Base-by-base conservation (phyloP, 257 asterid species). In the Prunella vulgaris region DNA sequence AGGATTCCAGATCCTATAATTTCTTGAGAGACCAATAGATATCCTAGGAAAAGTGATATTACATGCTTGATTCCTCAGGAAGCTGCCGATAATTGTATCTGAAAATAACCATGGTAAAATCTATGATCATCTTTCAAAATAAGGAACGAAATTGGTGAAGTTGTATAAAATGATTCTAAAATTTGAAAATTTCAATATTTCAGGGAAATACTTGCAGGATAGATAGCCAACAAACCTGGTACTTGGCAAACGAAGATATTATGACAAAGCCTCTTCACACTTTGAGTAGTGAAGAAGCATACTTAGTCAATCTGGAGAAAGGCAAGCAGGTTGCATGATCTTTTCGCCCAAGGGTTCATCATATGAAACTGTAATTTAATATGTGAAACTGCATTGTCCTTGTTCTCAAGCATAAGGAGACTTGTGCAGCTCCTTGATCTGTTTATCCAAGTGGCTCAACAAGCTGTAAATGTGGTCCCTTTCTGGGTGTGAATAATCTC, bases 401-500 rank as follows among this genome's bases (percentile, higher is more conserved):
- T 58, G 57, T 22, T 74, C 21, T 69, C 72, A 77, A 33, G 66
- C 28, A 46, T 60, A 40, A 65, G 73, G 60, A 69, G 71, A 32
- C 60, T 78, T 68, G 17, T 72, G 37, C n/a, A 81, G 24, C 40
- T 80, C 90, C 83, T 81, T 90, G 54, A 85, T 87, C 69, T 88
- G 96, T 70, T 70, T 78, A 80, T 88, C 86, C 80, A 91, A 77
- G 66, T 67, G 74, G 33, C 59, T 76, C 70, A 88, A 68, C 46
- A 84, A 72, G 77, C 66, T 74, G 68, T 77, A 78, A 65, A 91
- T 88, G 28, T 60, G 54, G 54, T 74, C 66, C 74, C 88, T 78
- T 57, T 85, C 58, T 5, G 89, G 86, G 76, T 90, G 97, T 79
- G 82, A 86, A 63, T 48, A 81, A 62, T 88, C 97, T 74, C 91